Evolutionary conservation across 169 alveolate species (phyloP).

Genomic region (Babesia ovata): DNA sequence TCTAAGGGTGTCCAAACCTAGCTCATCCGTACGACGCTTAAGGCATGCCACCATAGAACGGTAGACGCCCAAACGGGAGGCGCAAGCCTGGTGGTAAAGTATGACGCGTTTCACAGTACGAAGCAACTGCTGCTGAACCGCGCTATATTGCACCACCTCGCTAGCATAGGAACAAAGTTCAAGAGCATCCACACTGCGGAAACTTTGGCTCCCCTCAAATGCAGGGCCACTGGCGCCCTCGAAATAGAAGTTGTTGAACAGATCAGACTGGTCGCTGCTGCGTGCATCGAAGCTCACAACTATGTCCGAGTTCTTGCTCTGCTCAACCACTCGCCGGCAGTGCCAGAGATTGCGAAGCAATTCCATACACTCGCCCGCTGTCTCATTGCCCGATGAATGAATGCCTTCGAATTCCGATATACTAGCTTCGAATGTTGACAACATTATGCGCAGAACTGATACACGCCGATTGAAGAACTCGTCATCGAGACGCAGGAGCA

Average conservation of each 20-base stretch:
- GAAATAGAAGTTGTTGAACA: conserved; percentile 27
- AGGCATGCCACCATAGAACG: conserved; percentile 9
- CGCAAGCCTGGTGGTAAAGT: conserved; percentile 19
- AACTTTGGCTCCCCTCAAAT: not conserved
- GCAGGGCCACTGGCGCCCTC: not conserved
- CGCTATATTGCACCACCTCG: conserved; percentile 7
- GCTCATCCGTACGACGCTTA: not conserved
- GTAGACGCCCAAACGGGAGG: conserved; percentile 1
- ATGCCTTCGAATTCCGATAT: conserved; percentile 14
- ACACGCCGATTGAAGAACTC: conserved; percentile 22
- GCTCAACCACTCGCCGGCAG: not conserved
- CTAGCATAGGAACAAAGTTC: conserved; percentile 14
- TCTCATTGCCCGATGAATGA: conserved; percentile 24
- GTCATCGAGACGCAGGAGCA: conserved; percentile 8
- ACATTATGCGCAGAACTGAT: not conserved
- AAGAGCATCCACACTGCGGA: conserved; percentile 14
- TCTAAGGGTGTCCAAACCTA: not conserved
- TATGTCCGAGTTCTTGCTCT: not conserved
- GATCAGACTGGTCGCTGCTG: conserved; percentile 15
- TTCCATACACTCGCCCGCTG: conserved; percentile 19
- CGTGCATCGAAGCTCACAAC: not conserved
- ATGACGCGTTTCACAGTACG: not conserved
- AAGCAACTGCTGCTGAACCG: conserved; percentile 16
- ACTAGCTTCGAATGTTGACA: not conserved
- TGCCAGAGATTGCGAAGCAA: conserved; percentile 8